Conservation (phyloP, 768 basidiomycete species). For the Mycena epipterygia region DNA sequence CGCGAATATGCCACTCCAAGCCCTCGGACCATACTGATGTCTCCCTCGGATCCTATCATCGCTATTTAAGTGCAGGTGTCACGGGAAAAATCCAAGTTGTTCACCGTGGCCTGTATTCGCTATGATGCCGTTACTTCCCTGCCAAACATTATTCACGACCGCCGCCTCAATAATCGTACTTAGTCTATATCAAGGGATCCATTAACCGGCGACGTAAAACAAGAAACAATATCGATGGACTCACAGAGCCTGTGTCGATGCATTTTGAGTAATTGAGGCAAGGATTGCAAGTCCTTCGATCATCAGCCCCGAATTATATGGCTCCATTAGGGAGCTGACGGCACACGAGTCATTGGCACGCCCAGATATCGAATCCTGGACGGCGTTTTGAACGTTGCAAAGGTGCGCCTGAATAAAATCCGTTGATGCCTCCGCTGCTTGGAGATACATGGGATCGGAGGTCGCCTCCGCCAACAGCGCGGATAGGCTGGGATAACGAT, state of each 20-base stretch:
- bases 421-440: neutral
- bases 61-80: too few relatives aligned
- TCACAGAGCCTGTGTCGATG: neutral
- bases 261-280: neutral
- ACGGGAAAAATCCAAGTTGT: neutral
- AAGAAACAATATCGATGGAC: neutral
- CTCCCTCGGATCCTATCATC: neutral
- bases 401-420: neutral
- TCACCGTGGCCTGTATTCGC: neutral
- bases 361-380: neutral
- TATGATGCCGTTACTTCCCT: neutral
- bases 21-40: neutral
- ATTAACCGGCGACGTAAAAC: too few relatives aligned
- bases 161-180: neutral
- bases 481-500: neutral
- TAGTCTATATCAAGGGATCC: neutral
- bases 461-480: constrained; percentile 1
- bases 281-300: neutral
- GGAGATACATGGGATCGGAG: neutral
- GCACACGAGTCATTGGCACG: neutral
- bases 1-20: neutral
- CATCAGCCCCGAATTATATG: neutral
- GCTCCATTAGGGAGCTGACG: neutral
- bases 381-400: neutral
- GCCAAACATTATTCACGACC: neutral